Evolutionary conservation across 1,139 yeast species (phyloP).

Genomic region (Saccharomyces hybrid): DNA sequence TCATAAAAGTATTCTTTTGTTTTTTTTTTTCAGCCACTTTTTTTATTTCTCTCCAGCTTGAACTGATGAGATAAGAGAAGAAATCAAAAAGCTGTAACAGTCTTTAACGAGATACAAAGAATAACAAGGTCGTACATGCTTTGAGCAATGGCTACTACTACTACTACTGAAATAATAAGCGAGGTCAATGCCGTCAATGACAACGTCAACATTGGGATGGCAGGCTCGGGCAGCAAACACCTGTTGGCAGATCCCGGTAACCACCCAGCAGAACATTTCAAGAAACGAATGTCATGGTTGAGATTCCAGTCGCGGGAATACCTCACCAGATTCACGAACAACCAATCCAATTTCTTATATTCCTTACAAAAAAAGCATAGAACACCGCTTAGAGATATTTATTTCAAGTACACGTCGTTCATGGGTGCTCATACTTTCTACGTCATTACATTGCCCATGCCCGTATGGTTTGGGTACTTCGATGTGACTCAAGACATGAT

Average conservation of each 20-base stretch:
- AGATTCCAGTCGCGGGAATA: slow-evolving; percentile 51
- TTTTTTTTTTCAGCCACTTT: background rate
- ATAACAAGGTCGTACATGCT: too few species aligned
- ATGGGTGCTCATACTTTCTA: slow-evolving; percentile 92
- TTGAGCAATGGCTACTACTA: background rate
- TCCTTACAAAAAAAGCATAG: slow-evolving; percentile 49
- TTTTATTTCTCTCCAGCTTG: too few species aligned
- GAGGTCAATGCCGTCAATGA: background rate
- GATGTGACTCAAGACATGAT: slow-evolving; percentile 61
- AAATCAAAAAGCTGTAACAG: too few species aligned
- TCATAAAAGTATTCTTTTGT: background rate
- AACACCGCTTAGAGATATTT: slow-evolving; percentile 52
- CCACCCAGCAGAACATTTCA: slow-evolving; percentile 58
- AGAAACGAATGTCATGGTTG: slow-evolving; percentile 47
- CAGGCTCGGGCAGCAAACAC: slow-evolving; percentile 15
- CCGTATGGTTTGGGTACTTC: slow-evolving; percentile 75
- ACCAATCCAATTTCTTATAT: slow-evolving; percentile 60
- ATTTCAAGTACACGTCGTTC: slow-evolving; percentile 87
- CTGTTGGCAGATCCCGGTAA: slow-evolving; percentile 61
- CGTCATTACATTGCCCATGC: slow-evolving; percentile 77
- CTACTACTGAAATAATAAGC: too few species aligned
- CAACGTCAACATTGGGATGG: background rate
- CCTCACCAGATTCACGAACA: slow-evolving; percentile 52
- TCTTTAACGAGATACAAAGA: too few species aligned
- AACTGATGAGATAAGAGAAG: too few species aligned